Conservation (phyloP, 2,329 filamentous ascomycete genomes). For the Pseudopithomyces chartarum region DNA sequence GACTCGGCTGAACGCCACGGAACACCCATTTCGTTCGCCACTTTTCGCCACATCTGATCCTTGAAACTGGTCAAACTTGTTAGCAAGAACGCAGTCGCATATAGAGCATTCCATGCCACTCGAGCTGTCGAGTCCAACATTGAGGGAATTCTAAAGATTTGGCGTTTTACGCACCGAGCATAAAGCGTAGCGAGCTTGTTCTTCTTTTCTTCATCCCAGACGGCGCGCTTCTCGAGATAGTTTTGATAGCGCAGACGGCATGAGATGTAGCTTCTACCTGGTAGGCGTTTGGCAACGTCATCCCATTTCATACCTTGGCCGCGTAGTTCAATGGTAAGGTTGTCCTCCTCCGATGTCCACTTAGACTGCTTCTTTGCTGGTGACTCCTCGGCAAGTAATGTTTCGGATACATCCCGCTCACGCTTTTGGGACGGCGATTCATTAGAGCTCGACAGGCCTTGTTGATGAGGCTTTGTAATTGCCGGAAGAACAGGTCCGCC, state of each 20-base stretch:
- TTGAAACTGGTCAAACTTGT: constrained; percentile 82
- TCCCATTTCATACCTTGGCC: constrained; percentile 97
- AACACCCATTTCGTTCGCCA: constrained; percentile 91
- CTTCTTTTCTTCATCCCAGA: constrained; percentile 97
- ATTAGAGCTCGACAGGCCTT: too few species aligned
- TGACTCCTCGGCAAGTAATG: too few species aligned
- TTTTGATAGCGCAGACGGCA: constrained; percentile 96
- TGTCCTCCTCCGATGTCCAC: constrained; percentile 91
- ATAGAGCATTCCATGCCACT: too few species aligned
- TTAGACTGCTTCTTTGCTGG: constrained; percentile 53
- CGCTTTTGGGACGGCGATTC: constrained; percentile 32
- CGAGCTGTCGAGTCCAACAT: constrained; percentile 10
- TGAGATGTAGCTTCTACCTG: constrained; percentile 89
- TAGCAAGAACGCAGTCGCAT: too few species aligned
- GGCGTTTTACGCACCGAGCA: constrained; percentile 69
- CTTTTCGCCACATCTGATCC: constrained; percentile 94
- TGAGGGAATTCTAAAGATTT: constrained; percentile 4
- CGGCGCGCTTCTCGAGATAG: constrained; percentile 87
- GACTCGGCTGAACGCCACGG: constrained; percentile 95
- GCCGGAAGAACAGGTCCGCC: constrained; percentile 41
- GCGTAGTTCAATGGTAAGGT: constrained; percentile 86
- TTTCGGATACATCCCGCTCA: too few species aligned
- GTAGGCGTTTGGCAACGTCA: constrained; percentile 89
- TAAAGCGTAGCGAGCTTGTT: constrained; percentile 94
- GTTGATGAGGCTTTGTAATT: constrained; percentile 40